Conservation (phyloP, 2,329 filamentous ascomycete genomes). For the Fusarium anguioides region DNA sequence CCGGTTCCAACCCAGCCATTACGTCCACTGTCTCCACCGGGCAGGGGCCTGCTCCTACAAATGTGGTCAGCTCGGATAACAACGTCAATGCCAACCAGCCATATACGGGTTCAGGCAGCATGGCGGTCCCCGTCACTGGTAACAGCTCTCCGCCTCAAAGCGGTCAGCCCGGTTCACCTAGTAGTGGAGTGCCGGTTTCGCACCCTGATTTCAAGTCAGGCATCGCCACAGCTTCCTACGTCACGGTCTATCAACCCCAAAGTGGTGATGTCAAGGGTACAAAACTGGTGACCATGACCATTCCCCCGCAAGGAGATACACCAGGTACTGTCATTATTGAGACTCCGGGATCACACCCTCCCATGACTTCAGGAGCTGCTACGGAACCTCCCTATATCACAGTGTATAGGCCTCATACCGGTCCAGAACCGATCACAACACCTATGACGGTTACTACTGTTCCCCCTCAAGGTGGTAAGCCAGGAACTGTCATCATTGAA, state of each 20-base stretch:
- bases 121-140: no score
- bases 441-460: slow-evolving; percentile 27
- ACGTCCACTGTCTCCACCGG: no score
- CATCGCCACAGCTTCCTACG: slow-evolving; percentile 12
- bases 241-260: slow-evolving; percentile 1
- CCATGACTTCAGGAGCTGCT: slow-evolving; percentile 19
- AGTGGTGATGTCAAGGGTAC: slow-evolving; percentile 10
- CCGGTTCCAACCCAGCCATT: no score
- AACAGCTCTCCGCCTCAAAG: no score
- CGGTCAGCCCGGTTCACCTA: no score
- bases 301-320: slow-evolving; percentile 6
- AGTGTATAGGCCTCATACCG: slow-evolving; percentile 27
- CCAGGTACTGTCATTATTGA: slow-evolving; percentile 31
- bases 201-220: no score
- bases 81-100: no score
- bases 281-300: slow-evolving; percentile 1
- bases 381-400: slow-evolving; percentile 31
- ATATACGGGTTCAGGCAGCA: no score
- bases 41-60: no score
- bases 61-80: no score
- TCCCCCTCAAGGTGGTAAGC: slow-evolving; percentile 4
- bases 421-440: slow-evolving; percentile 15
- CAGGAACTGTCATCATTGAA: slow-evolving; percentile 27
- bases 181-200: no score
- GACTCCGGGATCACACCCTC: slow-evolving; percentile 11